Conservation (phyloP, 2,329 filamentous ascomycete species). For the Hypomyces perniciosus region DNA sequence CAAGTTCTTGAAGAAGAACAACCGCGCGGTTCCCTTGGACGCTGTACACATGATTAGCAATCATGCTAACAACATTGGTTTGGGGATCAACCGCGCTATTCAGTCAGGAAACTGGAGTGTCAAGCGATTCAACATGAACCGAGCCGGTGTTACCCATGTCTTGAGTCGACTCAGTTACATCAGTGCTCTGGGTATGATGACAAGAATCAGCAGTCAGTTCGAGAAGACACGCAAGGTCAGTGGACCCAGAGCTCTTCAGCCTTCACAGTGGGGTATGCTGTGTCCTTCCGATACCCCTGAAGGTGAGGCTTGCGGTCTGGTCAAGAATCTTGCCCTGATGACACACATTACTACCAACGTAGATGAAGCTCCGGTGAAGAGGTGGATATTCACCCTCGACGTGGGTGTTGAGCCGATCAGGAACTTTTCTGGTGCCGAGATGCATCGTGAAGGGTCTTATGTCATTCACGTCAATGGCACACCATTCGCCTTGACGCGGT, state of each 20-base stretch:
- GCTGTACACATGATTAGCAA: conserved; percentile 78
- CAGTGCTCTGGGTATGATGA: conserved; percentile 98
- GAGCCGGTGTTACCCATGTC: conserved; percentile 93
- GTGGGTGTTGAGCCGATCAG: conserved; percentile 75
- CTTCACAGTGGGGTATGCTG: conserved; percentile 97
- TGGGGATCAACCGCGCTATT: conserved; percentile 91
- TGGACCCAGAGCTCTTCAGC: conserved; percentile 90
- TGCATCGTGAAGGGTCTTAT: conserved; percentile 78
- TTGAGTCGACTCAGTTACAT: conserved; percentile 95
- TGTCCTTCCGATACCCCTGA: conserved; percentile 96
- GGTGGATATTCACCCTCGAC: conserved; percentile 80
- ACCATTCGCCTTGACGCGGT: conserved; percentile 77
- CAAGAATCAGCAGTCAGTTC: conserved; percentile 94
- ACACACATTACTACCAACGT: conserved; percentile 98
- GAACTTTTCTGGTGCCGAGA: conserved; percentile 67
- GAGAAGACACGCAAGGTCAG: conserved; percentile 97
- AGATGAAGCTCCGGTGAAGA: conserved; percentile 82
- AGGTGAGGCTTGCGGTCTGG: conserved; percentile 94
- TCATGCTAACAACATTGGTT: conserved; percentile 80
- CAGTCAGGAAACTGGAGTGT: conserved; percentile 97
- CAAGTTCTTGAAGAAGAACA: conserved; percentile 90
- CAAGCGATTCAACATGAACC: conserved; percentile 98
- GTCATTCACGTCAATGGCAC: conserved; percentile 95
- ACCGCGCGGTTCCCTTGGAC: conserved; percentile 82
- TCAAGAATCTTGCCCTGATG: conserved; percentile 98